Evolutionary conservation across 768 basidiomycete genomes (phyloP), one percentile per base, ranked within the genome.

Genomic region (Lactifluus piperatus): DNA sequence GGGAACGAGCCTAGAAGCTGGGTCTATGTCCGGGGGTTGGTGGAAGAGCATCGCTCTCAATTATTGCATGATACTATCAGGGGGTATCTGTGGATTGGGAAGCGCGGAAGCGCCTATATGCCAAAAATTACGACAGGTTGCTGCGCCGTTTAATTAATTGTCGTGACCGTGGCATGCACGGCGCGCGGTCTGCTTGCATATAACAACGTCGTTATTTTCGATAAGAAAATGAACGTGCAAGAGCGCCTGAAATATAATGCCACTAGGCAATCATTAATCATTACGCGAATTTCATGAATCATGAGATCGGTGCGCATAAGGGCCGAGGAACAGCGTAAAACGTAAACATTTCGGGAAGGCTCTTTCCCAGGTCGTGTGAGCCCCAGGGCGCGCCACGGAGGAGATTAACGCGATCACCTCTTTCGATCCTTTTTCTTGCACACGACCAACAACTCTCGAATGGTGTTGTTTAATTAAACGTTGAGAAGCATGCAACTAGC

Each of bases 381-480:
- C 18, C 16, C 18, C 16, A 5, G 16, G 37, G 37, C 37, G 16
- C 16, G 37, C 18, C 14, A 18, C 16, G 7, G 37, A 39, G 37
- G 37, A n/a, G 16, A 5, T 39, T 39, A 18, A 24, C 10, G 24
- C 43, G 43, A 20, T 20, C 43, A 44, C 24, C 43, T 9, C 22
- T 24, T 24, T 24, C 43, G 54, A 50, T 55, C 41, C 26, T 11
- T 60, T 60, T 60, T 37, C 27, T 26, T 50, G 48, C 54, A 60
- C 54, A 55, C 54, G 54, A 60, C 54, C 54, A 54, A 51, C 46
- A 36, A 55, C 41, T 55, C 58, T 29, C 30, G 54, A 14, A 9
- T 20, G 43, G 48, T 37, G 53, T 29, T 44, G 2, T 43, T 45
- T 26, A 32, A 55, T 55, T 18, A 51, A 60, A 29, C 44, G 32